Evolutionary conservation across 164 flowering plant species (phyloP).

Genomic region (Tetrastigma voinierianum): DNA sequence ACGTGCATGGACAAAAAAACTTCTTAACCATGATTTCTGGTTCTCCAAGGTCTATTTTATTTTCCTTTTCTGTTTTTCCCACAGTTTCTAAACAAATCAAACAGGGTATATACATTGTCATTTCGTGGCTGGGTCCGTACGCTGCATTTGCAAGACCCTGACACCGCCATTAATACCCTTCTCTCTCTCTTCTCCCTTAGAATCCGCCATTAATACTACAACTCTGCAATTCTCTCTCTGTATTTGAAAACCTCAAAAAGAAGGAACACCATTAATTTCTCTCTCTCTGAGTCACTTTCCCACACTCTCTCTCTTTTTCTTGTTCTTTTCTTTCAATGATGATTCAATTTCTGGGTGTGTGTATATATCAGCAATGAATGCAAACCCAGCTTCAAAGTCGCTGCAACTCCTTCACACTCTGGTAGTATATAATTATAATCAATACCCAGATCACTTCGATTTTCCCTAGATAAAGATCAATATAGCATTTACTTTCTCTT

Average conservation of each 20-base stretch:
- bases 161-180: neutral
- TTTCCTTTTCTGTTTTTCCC: neutral
- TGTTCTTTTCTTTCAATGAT: constrained; percentile 9
- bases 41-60: neutral
- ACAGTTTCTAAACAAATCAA: neutral
- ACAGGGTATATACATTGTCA: neutral
- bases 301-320: neutral
- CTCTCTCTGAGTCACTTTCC: no score
- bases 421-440: neutral
- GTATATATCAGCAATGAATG: constrained; percentile 11
- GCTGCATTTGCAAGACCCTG: constrained; percentile 2
- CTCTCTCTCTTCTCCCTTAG: constrained; percentile 4
- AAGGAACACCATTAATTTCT: constrained; percentile 9
- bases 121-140: constrained; percentile 10
- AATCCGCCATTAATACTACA: constrained; percentile 24
- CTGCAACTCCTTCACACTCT: constrained; percentile 11
- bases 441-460: constrained; percentile 4
- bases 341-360: constrained; percentile 10
- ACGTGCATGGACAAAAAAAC: no score
- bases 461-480: constrained; percentile 11
- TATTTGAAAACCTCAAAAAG: constrained; percentile 12
- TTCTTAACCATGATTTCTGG: no score
- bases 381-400: constrained; percentile 24
- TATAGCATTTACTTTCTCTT: constrained; percentile 13
- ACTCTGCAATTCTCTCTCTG: neutral